Base-by-base conservation (phyloP, 2,329 filamentous ascomycete species). In the Xylariaceae sp. region DNA sequence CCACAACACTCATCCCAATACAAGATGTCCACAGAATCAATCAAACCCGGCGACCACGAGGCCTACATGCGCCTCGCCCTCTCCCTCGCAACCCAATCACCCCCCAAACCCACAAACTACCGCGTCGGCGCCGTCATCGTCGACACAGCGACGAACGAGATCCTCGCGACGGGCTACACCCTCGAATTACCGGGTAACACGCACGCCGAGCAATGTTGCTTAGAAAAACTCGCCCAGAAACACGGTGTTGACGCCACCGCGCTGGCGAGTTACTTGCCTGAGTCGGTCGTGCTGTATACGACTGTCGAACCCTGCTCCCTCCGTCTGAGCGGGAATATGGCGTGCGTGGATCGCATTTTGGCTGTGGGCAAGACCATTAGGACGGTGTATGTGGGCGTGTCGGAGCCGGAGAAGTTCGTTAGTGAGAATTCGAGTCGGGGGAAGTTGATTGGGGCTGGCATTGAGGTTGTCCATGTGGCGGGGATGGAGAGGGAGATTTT, bases 151-250 rank as follows among this genome's bases (percentile, higher is more conserved):
- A 80, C 77, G 42, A 80, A 85, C 66, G 72, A 75, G 30, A 78
- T 95, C 59, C 79, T 95, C 34, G 84, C 89, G 0, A 89, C 90
- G 1, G 93, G 94, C 57, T 97, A 93, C 76, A 97, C 94, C 0
- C 82, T 97, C 60, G 93, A 99, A 74, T 84, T 92, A 3, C 81
- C 86, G 0, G 94, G 93, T 48, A 99, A 99, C 76, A 97, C 94
- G 0, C 94, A 99, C 71, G 94, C 94, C 2, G 94, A 99, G 72
- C 92, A 99, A 76, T 93, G 88, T 73, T 96, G 91, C 70, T 82
- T 99, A 58, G 75, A 87, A 53, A 97, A 99, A 73, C 81, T 87
- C 11, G 78, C 83, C 1, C 68, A 76, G 52, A 67, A 77, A 63
- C 71, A 82, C 57, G 70, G 70, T 1, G 75, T 80, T 0, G 60